Evolutionary conservation across 73 alveolate genomes (phyloP).

Genomic region (Effrenium voratum): DNA sequence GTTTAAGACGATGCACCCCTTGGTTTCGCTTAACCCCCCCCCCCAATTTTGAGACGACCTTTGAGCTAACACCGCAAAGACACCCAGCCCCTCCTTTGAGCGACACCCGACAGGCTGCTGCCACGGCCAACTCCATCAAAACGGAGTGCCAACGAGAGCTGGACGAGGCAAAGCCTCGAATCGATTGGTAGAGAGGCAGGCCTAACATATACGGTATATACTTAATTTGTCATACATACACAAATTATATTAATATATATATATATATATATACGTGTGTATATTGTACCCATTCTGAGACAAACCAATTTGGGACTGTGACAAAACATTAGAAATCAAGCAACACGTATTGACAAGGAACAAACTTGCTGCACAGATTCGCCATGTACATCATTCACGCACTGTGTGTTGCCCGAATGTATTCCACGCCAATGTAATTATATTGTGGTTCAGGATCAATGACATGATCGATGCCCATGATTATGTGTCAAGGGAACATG

Average conservation of each 20-base stretch:
- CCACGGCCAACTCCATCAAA: slow-evolving; percentile 88
- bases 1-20: too few relatives aligned
- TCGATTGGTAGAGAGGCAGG: too few relatives aligned
- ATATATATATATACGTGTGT: not conserved
- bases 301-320: not conserved
- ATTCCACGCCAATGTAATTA: not conserved
- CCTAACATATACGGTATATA: too few relatives aligned
- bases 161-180: slow-evolving; percentile 95
- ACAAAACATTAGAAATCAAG: not conserved
- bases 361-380: not conserved
- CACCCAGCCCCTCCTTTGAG: too few relatives aligned
- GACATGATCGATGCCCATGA: too few relatives aligned
- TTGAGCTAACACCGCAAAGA: too few relatives aligned
- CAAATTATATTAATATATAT: too few relatives aligned
- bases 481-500: too few relatives aligned
- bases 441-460: too few relatives aligned
- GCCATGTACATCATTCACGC: not conserved
- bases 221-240: too few relatives aligned
- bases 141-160: slow-evolving; percentile 96
- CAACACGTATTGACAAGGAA: not conserved
- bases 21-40: too few relatives aligned
- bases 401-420: not conserved
- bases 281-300: not conserved
- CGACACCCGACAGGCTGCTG: slow-evolving; percentile 92
- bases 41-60: too few relatives aligned